phyloP scores from a whole-genome alignment of 78 protist species.

The Bodo saltans region DNA sequence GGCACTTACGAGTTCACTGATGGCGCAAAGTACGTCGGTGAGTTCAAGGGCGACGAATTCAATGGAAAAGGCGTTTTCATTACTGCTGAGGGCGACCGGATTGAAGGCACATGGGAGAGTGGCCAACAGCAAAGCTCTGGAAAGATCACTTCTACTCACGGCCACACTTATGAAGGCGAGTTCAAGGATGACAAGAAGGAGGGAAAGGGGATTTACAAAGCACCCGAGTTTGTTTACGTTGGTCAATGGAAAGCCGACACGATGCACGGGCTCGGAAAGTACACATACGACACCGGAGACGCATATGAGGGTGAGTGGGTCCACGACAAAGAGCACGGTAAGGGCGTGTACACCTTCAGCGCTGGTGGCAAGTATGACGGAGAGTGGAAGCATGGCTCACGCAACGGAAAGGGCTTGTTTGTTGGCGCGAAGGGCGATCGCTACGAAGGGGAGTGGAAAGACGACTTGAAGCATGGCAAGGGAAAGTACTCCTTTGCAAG shows the following conservation, averaged over 20 bases:
- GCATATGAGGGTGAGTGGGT: constrained; percentile 20
- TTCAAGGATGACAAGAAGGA: constrained; percentile 10
- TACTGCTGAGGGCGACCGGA: not conserved
- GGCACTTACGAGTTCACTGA: constrained; percentile 15
- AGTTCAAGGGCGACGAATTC: constrained; percentile 34
- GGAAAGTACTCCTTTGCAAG: constrained; percentile 38
- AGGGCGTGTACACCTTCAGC: not conserved
- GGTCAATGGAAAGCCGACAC: constrained; percentile 36
- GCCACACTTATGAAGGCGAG: not conserved
- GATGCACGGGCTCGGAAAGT: constrained; percentile 29
- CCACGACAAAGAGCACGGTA: constrained; percentile 1
- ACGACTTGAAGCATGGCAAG: constrained; percentile 10
- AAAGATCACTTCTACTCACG: not conserved
- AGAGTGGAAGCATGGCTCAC: not conserved
- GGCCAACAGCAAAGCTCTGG: not conserved
- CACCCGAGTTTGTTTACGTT: not conserved
- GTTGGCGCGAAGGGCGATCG: constrained; percentile 14
- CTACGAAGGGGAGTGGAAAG: constrained; percentile 3
- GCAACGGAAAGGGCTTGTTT: too few species aligned
- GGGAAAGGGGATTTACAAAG: constrained; percentile 24
- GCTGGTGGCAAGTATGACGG: constrained; percentile 16
- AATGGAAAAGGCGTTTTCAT: not conserved
- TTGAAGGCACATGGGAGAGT: not conserved
- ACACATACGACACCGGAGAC: constrained; percentile 22
- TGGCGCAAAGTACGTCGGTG: constrained; percentile 50